A percentile compares a stretch with the other conserved stretches of the same genome.
Evolutionary conservation across 352 stramenopile genomes (phyloP).

Genomic region (Phytophthora tentaculata): DNA sequence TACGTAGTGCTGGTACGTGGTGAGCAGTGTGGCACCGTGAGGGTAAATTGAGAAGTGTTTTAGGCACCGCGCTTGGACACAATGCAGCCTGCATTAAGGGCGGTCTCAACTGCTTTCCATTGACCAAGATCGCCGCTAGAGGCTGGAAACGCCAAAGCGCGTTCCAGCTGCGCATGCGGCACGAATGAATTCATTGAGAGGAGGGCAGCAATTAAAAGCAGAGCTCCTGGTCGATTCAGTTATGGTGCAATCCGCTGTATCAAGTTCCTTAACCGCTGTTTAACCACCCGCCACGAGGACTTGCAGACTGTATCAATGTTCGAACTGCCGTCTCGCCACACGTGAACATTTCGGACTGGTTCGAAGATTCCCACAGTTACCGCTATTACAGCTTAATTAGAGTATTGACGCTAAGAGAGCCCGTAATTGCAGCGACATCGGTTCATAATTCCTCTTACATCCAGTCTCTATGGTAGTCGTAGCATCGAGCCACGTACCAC

Average conservation of each 20-base stretch:
- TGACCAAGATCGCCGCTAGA: slow-evolving; percentile 25
- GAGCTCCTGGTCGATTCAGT: slow-evolving; percentile 7
- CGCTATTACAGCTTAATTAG: not conserved
- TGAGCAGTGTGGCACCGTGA: slow-evolving; percentile 8
- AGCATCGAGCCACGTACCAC: not conserved
- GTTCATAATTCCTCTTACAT: slow-evolving; percentile 20
- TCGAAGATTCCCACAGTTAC: slow-evolving; percentile 17
- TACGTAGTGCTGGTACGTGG: slow-evolving; percentile 39
- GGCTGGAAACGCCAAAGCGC: slow-evolving; percentile 19
- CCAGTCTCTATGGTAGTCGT: slow-evolving; percentile 26
- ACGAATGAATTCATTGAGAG: slow-evolving; percentile 34
- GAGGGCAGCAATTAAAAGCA: slow-evolving; percentile 5
- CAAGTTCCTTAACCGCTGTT: slow-evolving; percentile 10
- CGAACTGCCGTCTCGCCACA: slow-evolving; percentile 18
- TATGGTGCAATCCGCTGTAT: slow-evolving; percentile 39
- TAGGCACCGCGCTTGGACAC: not conserved
- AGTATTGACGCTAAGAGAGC: slow-evolving; percentile 2
- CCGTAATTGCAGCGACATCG: slow-evolving; percentile 4
- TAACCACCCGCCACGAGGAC: slow-evolving; percentile 24
- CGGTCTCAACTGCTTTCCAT: slow-evolving; percentile 28
- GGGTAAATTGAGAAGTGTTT: slow-evolving; percentile 34
- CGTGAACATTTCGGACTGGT: slow-evolving; percentile 11
- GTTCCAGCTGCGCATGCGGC: slow-evolving; percentile 17
- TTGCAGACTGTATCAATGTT: slow-evolving; percentile 15
- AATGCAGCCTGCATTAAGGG: slow-evolving; percentile 4